A percentile compares a stretch with the other conserved stretches of the same genome.
phyloP scores from a whole-genome alignment of 1,284 basidiomycete species.

The Taiwanofungus camphoratus region DNA sequence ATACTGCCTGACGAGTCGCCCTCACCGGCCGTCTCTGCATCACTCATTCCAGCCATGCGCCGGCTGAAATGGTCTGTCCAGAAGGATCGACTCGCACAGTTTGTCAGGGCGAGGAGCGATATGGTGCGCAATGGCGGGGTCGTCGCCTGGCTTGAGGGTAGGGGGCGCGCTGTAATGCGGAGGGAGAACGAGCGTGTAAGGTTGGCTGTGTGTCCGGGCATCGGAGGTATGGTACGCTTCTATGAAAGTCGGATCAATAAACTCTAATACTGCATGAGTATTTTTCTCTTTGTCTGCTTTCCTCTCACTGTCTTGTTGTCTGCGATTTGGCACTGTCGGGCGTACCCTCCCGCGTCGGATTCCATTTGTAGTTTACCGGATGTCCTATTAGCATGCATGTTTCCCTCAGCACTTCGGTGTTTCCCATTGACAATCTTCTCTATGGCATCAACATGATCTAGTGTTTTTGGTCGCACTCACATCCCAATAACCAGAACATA shows the following conservation, averaged over 20 bases:
- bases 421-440: no score
- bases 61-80: constrained; percentile 55
- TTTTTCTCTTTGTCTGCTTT: no score
- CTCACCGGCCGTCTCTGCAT: constrained; percentile 38
- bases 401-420: no score
- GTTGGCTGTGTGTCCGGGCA: constrained; percentile 60
- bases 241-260: constrained; percentile 48
- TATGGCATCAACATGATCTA: no score
- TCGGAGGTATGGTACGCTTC: constrained; percentile 50
- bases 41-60: constrained; percentile 49
- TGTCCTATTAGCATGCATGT: no score
- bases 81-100: constrained; percentile 47
- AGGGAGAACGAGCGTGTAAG: constrained; percentile 58
- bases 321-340: no score
- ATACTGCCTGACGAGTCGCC: constrained; percentile 49
- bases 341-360: no score
- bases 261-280: no score
- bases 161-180: constrained; percentile 34
- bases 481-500: no score
- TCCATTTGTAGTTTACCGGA: no score
- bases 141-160: constrained; percentile 50
- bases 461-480: no score
- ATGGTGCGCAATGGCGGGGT: constrained; percentile 31
- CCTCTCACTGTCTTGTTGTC: no score
- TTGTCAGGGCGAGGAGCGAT: constrained; percentile 36